Evolutionary conservation across 2,329 filamentous ascomycete genomes (phyloP), one percentile per base, ranked within the genome.

Genomic region (Fusarium luffae): DNA sequence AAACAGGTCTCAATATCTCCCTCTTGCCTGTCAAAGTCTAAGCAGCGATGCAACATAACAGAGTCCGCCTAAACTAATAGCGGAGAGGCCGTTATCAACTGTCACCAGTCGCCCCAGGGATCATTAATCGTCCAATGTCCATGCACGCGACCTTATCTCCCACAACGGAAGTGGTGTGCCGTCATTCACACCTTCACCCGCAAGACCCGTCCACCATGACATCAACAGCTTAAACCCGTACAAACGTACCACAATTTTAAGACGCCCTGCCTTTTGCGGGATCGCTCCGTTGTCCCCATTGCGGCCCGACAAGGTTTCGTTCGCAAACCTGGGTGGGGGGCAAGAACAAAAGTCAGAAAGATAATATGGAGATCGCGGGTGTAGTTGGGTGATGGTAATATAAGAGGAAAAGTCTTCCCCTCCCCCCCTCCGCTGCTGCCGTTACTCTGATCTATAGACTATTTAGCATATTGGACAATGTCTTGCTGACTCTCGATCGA

Each of bases 401-500:
- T 63, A 63, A 65, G 37, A 71, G 32, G 34, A 66, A 62, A 41
- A 30, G 5, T 11, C 23, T 44, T 40, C 19, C 59, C 44, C 10
- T 25, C 59, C 56, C 44, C 44, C 32, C 16, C 9, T 14, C 10
- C 27, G 34, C 9, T 23, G 0, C 27, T 49, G 14, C 18, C n/a
- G 8, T 37, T 55, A 25, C 5, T 54, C n/a, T 42, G 27, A 21
- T 18, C 16, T 55, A 42, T 42, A 41, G 32, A 30, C 37, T 55
- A 21, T 27, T 16, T 27, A n/a, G 8, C 18, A 61, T 42, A 65
- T 48, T 32, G 28, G 23, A 70, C 46, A 59, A 70, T 71, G 63
- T 56, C 40, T 47, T 70, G 68, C 63, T 71, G 68, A 70, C 68
- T 70, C 59, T 69, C 68, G 44, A 66, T 63, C 25, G 46, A 52